These are phyloP conservation scores for Pseudocercospora cruenta DNA, from an alignment of 2,329 filamentous ascomycete species.

Conservation along the genomic window DNA sequence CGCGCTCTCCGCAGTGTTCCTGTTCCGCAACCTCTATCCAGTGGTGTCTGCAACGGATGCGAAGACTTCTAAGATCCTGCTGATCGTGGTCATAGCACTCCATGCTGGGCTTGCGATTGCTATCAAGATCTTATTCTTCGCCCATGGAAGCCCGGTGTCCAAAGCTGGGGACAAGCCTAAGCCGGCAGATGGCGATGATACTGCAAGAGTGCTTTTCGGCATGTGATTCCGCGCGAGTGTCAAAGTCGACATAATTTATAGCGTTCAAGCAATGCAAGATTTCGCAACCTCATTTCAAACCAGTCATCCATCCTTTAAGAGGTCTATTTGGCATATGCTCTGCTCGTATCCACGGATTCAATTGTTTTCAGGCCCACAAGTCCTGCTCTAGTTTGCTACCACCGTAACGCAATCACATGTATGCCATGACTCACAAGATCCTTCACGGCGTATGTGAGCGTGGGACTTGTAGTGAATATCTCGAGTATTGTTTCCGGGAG, in stretches of 20 bases:
- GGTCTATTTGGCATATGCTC: not conserved
- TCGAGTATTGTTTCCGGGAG: not conserved
- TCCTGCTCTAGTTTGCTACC: not conserved
- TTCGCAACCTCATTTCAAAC: not conserved
- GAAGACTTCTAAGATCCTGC: conserved; percentile 84
- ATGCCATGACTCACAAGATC: not conserved
- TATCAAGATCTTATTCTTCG: conserved; percentile 97
- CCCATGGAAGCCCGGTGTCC: conserved; percentile 51
- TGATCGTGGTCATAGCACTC: conserved; percentile 80
- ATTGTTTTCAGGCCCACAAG: not conserved
- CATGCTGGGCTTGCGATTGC: conserved; percentile 90
- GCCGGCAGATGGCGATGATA: conserved; percentile 20
- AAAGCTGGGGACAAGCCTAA: conserved; percentile 23
- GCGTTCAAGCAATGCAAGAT: not conserved
- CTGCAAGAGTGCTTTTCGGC: conserved; percentile 16
- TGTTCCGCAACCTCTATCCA: conserved; percentile 80
- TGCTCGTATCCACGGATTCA: not conserved
- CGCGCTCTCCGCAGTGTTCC: conserved; percentile 77
- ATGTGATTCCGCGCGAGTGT: not conserved
- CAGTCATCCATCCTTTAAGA: not conserved
- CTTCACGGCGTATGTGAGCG: not conserved
- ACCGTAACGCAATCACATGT: not conserved
- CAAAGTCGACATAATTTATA: not conserved
- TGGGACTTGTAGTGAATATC: not conserved
- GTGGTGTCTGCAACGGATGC: conserved; percentile 90